A percentile compares a stretch with the other conserved stretches of the same genome.
These are phyloP conservation scores for Austroboletus festivus DNA, from an alignment of 768 basidiomycete species.

Conservation along the genomic window DNA sequence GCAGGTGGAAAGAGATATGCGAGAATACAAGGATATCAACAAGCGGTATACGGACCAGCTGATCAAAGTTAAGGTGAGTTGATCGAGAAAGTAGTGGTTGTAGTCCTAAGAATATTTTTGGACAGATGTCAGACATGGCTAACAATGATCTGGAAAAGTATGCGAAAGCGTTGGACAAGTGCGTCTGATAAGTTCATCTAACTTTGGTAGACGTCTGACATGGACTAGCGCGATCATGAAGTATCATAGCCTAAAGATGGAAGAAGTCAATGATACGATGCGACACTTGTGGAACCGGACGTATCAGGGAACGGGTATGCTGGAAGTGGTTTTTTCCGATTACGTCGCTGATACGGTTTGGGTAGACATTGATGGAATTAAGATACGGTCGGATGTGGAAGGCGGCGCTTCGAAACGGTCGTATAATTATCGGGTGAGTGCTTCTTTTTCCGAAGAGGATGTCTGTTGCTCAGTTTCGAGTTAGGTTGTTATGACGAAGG, in stretches of 20 bases:
- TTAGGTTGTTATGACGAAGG: constrained; percentile 98
- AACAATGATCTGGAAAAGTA: constrained; percentile 98
- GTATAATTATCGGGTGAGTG: constrained; percentile 94
- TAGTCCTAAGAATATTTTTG: background rate
- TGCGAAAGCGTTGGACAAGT: constrained; percentile 96
- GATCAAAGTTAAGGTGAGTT: constrained; percentile 84
- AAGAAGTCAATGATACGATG: constrained; percentile 98
- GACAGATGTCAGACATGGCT: constrained; percentile 94
- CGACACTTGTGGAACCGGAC: constrained; percentile 97
- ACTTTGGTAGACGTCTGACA: constrained; percentile 9
- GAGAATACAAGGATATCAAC: constrained; percentile 84
- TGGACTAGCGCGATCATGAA: constrained; percentile 89
- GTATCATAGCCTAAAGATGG: constrained; percentile 97
- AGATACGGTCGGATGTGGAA: constrained; percentile 91
- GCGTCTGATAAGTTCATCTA: constrained; percentile 18
- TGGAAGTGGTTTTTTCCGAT: background rate
- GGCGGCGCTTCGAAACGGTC: constrained; percentile 86
- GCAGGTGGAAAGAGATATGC: constrained; percentile 64
- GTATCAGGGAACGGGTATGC: constrained; percentile 92
- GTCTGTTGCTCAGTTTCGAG: constrained; percentile 13
- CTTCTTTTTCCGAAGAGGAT: constrained; percentile 14
- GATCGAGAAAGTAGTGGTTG: background rate
- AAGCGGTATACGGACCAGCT: constrained; percentile 87
- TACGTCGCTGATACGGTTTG: constrained; percentile 10
- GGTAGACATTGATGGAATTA: constrained; percentile 95